Evolutionary conservation across 352 stramenopile genomes (phyloP).

Genomic region (Phytopythium cucurbitacearum): DNA sequence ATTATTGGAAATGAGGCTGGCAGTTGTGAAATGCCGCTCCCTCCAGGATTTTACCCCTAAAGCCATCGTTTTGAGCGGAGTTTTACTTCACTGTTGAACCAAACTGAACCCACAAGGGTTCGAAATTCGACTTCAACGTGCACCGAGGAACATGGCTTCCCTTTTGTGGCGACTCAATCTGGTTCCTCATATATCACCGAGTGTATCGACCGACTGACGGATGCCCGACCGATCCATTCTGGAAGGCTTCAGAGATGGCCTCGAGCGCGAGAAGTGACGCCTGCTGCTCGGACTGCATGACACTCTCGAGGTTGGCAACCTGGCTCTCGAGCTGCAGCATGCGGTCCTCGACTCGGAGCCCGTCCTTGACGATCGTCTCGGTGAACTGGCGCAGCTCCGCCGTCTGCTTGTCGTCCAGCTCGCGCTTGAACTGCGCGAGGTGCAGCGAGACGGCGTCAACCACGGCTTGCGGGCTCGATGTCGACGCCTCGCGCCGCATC

Average conservation of each 20-base stretch:
- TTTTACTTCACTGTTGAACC: no score
- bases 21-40: no score
- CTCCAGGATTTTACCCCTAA: no score
- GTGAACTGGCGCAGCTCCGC: slow-evolving; percentile 41
- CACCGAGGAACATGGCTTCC: no score
- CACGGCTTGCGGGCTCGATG: slow-evolving; percentile 26
- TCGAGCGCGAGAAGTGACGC: slow-evolving; percentile 61
- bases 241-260: slow-evolving; percentile 66
- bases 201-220: no score
- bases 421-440: slow-evolving; percentile 56
- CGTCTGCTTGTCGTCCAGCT: slow-evolving; percentile 50
- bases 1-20: no score
- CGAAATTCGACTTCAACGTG: no score
- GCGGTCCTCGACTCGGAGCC: slow-evolving; percentile 42
- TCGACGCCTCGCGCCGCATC: slow-evolving; percentile 17
- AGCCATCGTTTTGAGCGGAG: no score
- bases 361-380: slow-evolving; percentile 47
- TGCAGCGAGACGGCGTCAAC: slow-evolving; percentile 56
- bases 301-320: slow-evolving; percentile 38
- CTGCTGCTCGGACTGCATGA: slow-evolving; percentile 71
- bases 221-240: not conserved
- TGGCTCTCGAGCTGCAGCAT: slow-evolving; percentile 49
- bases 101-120: no score
- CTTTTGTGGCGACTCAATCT: no score
- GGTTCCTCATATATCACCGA: no score